Evolutionary conservation across 768 basidiomycete species (phyloP).

Genomic region (Collybia nuda): DNA sequence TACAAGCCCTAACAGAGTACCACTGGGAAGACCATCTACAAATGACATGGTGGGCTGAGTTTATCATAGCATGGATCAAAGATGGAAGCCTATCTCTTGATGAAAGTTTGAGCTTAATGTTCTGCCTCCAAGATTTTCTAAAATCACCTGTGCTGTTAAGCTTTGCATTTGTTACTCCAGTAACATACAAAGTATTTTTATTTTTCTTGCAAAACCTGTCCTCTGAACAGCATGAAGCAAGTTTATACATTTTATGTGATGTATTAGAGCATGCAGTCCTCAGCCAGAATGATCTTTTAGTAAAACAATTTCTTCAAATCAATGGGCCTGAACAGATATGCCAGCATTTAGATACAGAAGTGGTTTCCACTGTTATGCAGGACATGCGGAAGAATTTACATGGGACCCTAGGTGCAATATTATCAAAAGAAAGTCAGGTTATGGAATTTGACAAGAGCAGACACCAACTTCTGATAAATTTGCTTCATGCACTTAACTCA

Average conservation of each 20-base stretch:
- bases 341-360: neutral
- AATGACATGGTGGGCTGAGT: neutral
- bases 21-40: neutral
- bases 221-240: neutral
- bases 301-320: neutral
- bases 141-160: neutral
- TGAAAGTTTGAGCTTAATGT: neutral
- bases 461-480: neutral
- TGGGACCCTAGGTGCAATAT: neutral
- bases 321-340: neutral
- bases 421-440: neutral
- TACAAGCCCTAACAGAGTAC: neutral
- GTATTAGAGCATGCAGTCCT: neutral
- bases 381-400: neutral
- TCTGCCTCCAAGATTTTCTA: neutral
- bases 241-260: neutral
- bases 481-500: neutral
- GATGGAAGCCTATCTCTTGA: neutral
- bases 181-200: neutral
- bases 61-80: neutral
- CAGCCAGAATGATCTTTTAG: neutral
- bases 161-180: neutral
- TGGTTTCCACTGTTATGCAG: neutral
- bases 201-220: neutral
- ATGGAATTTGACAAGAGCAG: neutral